Evolutionary conservation across 257 asterid species (phyloP), one percentile per base, ranked within the genome.

Genomic region (Scutellaria barbata): DNA sequence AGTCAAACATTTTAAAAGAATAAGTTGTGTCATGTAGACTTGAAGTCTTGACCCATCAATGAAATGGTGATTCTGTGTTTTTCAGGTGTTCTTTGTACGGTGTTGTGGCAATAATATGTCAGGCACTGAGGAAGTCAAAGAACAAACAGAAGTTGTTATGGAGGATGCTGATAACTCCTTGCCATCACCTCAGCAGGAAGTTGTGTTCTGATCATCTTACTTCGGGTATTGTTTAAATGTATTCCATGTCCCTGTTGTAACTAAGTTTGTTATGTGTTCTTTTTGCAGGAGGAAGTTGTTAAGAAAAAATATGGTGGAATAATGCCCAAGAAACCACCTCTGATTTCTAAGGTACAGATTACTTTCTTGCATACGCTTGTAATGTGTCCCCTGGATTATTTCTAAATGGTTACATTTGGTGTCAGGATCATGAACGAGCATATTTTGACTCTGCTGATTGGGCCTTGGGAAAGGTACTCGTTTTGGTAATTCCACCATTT

Each of bases 381-480:
- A 13, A 30, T 60, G 48, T 66, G 54, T 18, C 14, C 41, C 33
- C 60, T 12, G 30, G 30, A 56, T 75, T 77, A 16, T 63, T 66
- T 72, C 66, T 53, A 14, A 60, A 10, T 41, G 35, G 41, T 63
- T 71, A 12, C 41, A 61, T 42, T 76, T 79, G 69, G 48, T 4
- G 35, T 39, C 85, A 95, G 99, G 99, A 95, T 76, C 99, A 95
- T 43, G 99, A 95, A 76, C 98, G 99, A 72, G 99, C 99, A 30
- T 95, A 88, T 82, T 95, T 95, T 74, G 99, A 95, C 82, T 95
- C 99, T 71, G 98, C 99, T 82, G 99, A 95, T 77, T 92, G 99
- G 99, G 99, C 99, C 70, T 79, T 95, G 82, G 98, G 98, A 63
- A 95, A 95, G 99, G 98, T 95, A 85, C 57, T 59, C 59, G 11